These are phyloP conservation scores for Crithidia expoeki DNA, from an alignment of 208 protist species.

Conservation along the genomic window DNA sequence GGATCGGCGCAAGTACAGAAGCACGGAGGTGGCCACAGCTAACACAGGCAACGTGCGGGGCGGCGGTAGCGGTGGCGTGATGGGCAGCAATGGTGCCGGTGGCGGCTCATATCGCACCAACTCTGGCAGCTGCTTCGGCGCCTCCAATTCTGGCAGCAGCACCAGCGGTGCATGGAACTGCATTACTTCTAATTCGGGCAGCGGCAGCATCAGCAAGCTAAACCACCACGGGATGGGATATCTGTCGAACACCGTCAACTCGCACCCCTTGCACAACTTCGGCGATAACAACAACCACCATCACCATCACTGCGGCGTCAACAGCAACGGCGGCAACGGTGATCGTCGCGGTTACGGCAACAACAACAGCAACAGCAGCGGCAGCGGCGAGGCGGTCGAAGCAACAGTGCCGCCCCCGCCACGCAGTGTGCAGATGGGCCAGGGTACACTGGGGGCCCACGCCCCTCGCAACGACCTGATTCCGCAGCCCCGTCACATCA, in stretches of 20 bases:
- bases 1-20: slow-evolving; percentile 26
- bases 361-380: no score
- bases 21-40: not conserved
- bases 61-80: not conserved
- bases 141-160: slow-evolving; percentile 8
- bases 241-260: slow-evolving; percentile 4
- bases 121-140: slow-evolving; percentile 21
- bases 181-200: slow-evolving; percentile 12
- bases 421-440: slow-evolving; percentile 37
- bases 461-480: slow-evolving; percentile 19
- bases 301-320: slow-evolving; percentile 12
- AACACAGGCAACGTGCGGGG: slow-evolving; percentile 1
- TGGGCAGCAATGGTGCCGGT: not conserved
- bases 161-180: slow-evolving; percentile 13
- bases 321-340: slow-evolving; percentile 9
- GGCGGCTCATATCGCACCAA: slow-evolving; percentile 6
- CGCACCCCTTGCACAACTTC: slow-evolving; percentile 8
- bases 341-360: slow-evolving; percentile 14
- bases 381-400: slow-evolving; percentile 15
- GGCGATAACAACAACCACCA: slow-evolving; percentile 2
- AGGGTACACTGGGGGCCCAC: slow-evolving; percentile 24
- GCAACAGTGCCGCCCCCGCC: slow-evolving; percentile 34
- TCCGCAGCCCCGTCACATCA: slow-evolving; percentile 34
- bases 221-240: slow-evolving; percentile 23
- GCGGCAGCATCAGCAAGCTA: slow-evolving; percentile 14